Base-by-base conservation (phyloP, 495 filamentous ascomycete genomes). In the Hypoxylon lenormandii region DNA sequence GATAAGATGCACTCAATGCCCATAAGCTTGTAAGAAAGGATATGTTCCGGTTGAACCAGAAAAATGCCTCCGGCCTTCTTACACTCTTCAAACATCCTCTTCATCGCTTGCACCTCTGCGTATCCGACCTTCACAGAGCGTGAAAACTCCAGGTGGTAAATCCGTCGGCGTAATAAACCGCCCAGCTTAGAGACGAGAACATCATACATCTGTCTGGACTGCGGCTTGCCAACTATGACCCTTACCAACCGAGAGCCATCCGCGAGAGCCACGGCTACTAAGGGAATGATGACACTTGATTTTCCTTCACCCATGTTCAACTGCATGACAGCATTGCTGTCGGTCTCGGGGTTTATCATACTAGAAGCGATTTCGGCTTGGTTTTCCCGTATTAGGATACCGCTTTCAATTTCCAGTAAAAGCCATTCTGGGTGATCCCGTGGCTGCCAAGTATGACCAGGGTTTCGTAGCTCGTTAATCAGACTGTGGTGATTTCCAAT, bases 301-400 rank as follows among this genome's bases (percentile, higher is more conserved):
- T 93, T 93, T 0, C 90, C 90, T 71, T 90, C 84, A 0, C 90
- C 90, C 89, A 92, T 92, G 66, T 91, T 91, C 53, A 93, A 78
- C 69, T 92, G 90, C 74, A 92, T 79, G 11, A 88, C 85, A 0
- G 81, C 72, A 69, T 88, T 92, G 0, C 59, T 28, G 0, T 63
- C 75, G 0, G 69, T 75, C 0, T 66, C 66, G 0, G 89, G 88
- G 0, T 51, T 45, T 8, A 81, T 84, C 88, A 92, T 92, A 50
- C 81, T 74, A 2, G 48, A 28, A 0, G 89, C 86, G 43, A 91
- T 86, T 3, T 82, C 64, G 4, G 80, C 75, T 67, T 93, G 90
- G 0, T 87, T 85, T 15, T 79, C 73, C 1, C 90, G 86, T 33
- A 92, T 89, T 10, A 85, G 72, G 18, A 93, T 78, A 19, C 85